Evolutionary conservation across 305 asterid species (phyloP).

Genomic region (Fraxinus latifolia): DNA sequence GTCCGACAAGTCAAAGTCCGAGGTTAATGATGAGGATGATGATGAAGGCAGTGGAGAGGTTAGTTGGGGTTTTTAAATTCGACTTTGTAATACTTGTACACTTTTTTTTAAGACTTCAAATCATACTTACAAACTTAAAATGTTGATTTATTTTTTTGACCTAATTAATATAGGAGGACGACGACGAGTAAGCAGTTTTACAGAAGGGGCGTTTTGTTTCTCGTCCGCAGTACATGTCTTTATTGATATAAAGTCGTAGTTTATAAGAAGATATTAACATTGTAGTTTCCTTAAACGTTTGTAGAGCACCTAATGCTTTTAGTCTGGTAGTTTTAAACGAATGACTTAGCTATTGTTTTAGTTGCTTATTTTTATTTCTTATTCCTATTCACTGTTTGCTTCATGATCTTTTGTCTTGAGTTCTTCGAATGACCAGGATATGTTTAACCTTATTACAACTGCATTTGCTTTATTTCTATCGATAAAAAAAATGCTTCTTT

Average conservation of each 20-base stretch:
- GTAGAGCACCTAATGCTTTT: not conserved
- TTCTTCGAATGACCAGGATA: not conserved
- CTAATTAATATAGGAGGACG: constrained; percentile 32
- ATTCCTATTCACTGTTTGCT: not conserved
- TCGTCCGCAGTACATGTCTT: not conserved
- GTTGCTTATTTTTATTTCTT: not conserved
- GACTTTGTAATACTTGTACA: not conserved
- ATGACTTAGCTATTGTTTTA: not conserved
- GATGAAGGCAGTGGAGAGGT: constrained; percentile 61
- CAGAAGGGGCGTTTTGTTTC: not conserved
- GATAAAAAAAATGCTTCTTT: no score
- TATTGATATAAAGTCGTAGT: constrained; percentile 5
- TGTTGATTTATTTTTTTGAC: not conserved
- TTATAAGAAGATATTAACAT: constrained; percentile 1
- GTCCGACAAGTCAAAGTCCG: constrained; percentile 71
- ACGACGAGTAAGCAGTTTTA: constrained; percentile 20
- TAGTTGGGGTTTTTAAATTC: constrained; percentile 9
- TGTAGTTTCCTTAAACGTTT: not conserved
- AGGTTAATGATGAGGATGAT: constrained; percentile 55
- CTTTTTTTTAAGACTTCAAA: not conserved
- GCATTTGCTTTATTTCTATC: not conserved
- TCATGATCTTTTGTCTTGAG: not conserved
- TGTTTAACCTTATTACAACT: not conserved
- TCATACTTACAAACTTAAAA: not conserved
- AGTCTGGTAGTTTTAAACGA: not conserved